Base-by-base conservation (phyloP, 2,329 filamentous ascomycete genomes). In the Xylaria arbuscula region DNA sequence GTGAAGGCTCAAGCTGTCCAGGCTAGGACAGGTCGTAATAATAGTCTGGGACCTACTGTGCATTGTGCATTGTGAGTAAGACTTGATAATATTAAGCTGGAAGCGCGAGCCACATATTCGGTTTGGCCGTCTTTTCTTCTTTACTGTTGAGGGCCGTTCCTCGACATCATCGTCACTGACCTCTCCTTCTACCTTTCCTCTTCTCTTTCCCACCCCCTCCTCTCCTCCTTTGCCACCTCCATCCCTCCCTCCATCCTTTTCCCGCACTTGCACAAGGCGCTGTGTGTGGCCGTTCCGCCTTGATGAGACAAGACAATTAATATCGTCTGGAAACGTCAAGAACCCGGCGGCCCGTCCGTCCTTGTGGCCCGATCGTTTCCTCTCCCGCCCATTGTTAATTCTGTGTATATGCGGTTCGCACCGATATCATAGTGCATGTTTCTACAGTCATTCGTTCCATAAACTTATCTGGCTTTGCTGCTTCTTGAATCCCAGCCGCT, bases 351-450 rank as follows among this genome's bases (percentile, higher is more conserved):
- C 17, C 60, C 63, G 67, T 34, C 71, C 54, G 70, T 71, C 70
- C 69, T 65, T 65, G 68, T 72, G 67, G 53, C 67, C 66, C 66
- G 70, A 72, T 70, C 71, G 68, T 57, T 72, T 68, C 69, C 70
- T 64, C 68, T 72, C 67, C 72, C 68, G 68, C 56, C 65, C 66
- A 67, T 76, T 73, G 70, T 73, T 19, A 45, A 3, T 7, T 62
- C 19, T 64, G 70, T 5, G 28, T 28, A 2, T 71, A 71, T 72
- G 72, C 71, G 70, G 72, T 71, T 67, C 51, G 62, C 62, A 50
- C 64, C 59, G 64, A 67, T 67, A 48, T 45, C 19, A 22, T n/a
- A 13, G 34, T 34, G 51, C 47, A 36, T 64, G 40, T 45, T 55
- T 62, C 34, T 59, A 36, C 13, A 58, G 57, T 56, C 61, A 40